Percentiles rank a stretch among this genome's conserved stretches.
Evolutionary conservation across 495 filamentous ascomycete species (phyloP).

Genomic region (Podospora comata): DNA sequence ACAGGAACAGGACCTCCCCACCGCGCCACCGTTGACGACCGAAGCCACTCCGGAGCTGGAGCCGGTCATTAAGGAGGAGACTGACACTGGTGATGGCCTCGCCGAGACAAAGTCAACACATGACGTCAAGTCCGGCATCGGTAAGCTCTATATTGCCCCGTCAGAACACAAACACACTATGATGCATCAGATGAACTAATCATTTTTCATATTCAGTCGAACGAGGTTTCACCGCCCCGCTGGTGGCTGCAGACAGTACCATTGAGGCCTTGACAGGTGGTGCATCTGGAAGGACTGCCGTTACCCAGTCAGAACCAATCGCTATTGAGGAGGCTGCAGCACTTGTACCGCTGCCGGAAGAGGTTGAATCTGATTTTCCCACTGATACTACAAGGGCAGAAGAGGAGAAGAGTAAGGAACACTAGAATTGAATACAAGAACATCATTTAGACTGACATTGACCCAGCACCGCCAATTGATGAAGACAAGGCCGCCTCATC

Average conservation of each 20-base stretch:
- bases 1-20: slow-evolving; percentile 7
- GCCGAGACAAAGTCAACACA: not conserved
- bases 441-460: not conserved
- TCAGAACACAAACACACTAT: not conserved
- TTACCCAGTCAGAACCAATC: slow-evolving; percentile 26
- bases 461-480: not conserved
- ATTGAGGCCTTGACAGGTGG: slow-evolving; percentile 33
- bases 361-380: not conserved
- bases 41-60: slow-evolving; percentile 1
- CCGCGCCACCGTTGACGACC: slow-evolving; percentile 8
- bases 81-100: slow-evolving; percentile 11
- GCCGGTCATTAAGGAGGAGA: slow-evolving; percentile 2
- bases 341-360: slow-evolving; percentile 1
- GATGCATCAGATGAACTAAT: not conserved
- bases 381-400: not conserved
- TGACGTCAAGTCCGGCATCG: not conserved
- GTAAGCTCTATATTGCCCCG: not conserved
- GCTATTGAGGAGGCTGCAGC: slow-evolving; percentile 7
- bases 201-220: not conserved
- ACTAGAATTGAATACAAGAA: not conserved
- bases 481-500: not conserved
- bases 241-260: slow-evolving; percentile 20
- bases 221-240: slow-evolving; percentile 21
- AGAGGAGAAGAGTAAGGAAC: not conserved
- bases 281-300: slow-evolving; percentile 12